Evolutionary conservation across 345 rosid species (phyloP).

Genomic region (Ceriops zippeliana): DNA sequence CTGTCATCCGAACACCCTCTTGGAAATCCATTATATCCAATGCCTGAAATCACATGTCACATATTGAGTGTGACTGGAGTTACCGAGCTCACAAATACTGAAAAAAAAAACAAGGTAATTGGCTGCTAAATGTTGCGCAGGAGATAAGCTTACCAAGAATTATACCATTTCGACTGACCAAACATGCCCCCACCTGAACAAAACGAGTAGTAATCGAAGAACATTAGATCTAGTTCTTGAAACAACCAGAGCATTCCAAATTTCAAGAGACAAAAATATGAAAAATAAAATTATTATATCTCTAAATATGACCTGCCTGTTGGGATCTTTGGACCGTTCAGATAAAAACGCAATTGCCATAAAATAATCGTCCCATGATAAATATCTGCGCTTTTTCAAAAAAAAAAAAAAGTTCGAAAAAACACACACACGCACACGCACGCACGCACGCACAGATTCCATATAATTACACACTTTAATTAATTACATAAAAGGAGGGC

Average conservation of each 20-base stretch:
- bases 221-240: background rate
- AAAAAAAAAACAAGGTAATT: background rate
- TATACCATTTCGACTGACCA: slow-evolving; percentile 80
- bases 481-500: background rate
- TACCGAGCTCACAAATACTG: background rate
- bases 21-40: slow-evolving; percentile 98
- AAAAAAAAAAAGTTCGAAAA: background rate
- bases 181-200: slow-evolving; percentile 85
- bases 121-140: background rate
- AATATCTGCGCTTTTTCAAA: slow-evolving; percentile 42
- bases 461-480: background rate
- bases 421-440: background rate
- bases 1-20: slow-evolving; percentile 96
- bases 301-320: slow-evolving; percentile 71
- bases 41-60: slow-evolving; percentile 40
- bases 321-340: slow-evolving; percentile 86
- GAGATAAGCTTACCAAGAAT: slow-evolving; percentile 67
- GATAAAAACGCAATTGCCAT: slow-evolving; percentile 86
- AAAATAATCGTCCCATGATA: slow-evolving; percentile 96
- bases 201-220: background rate
- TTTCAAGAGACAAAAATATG: background rate
- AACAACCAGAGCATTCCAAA: background rate
- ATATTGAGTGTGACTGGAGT: background rate
- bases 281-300: background rate
- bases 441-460: no score